Evolutionary conservation across 805 yeast species (phyloP), one percentile per base, ranked within the genome.

Genomic region (Ogataea ramenticola): DNA sequence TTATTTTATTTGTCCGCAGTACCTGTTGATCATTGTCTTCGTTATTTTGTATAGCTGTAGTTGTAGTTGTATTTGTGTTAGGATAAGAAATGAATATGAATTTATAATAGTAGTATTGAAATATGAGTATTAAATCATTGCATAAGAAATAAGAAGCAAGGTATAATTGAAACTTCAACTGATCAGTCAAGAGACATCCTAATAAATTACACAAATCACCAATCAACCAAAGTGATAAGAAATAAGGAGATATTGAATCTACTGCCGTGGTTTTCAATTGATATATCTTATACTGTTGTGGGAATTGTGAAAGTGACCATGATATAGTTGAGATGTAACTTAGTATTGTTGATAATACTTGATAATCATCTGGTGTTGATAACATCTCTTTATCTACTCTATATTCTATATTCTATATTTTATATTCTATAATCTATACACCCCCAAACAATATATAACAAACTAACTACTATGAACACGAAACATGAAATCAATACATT

Each of bases 181-280:
- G 96, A 7, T 75, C 59, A 0, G 96, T 88, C 39, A 88, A 58
- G 0, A 86, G 46, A 48, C 96, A 87, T 0, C 96, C 97, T 0
- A 74, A 39, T 26, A 82, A 61, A 34, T 60, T 57, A 11, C 53
- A 50, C 17, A 60, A 42, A 40, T 66, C 70, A 16, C 68, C 69
- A 10, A 60, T 38, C 36, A 61, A 53, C 65, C 68, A 62, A 14
- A 63, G 52, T 4, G 57, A 27, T 16, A 66, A 47, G 42, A 64
- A 61, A 19, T 48, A 50, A 1, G 53, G 54, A 5, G 68, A 60
- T 17, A 66, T 50, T 0, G 66, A 67, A 10, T 55, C 57, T 4
- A 60, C 60, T 10, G 61, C 52, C 41, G 64, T 62, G 10, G 60
- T 52, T 41, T 65, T 63, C 17, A 50, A 48, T 30, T 46, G 42